These are phyloP conservation scores for Crassisporium funariophilum DNA, from an alignment of 768 basidiomycete species.

Conservation along the genomic window DNA sequence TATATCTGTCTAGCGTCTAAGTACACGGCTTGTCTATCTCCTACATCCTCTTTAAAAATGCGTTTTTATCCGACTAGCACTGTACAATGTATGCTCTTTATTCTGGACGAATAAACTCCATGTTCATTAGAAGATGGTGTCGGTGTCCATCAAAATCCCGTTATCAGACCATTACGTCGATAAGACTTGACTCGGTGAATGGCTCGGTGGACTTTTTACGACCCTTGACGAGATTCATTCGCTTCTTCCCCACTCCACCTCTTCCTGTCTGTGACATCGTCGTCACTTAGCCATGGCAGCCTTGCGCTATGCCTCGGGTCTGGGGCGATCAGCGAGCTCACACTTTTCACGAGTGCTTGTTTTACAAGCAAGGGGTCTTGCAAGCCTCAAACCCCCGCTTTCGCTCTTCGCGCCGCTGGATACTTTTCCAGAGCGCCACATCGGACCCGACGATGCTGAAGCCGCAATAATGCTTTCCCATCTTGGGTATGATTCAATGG, in stretches of 20 bases:
- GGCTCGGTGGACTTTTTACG: conserved; percentile 48
- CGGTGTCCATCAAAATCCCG: conserved; percentile 13
- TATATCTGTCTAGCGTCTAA: conserved; percentile 22
- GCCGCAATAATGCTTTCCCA: conserved; percentile 77
- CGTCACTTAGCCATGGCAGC: conserved; percentile 31
- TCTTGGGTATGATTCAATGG: conserved; percentile 86
- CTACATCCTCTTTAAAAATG: conserved; percentile 15
- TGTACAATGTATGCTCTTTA: conserved; percentile 10
- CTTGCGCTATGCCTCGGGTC: conserved; percentile 29
- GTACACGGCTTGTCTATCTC: conserved; percentile 16
- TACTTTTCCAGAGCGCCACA: conserved; percentile 87
- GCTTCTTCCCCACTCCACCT: conserved; percentile 20
- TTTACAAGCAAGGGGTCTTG: conserved; percentile 46
- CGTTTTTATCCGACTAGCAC: conserved; percentile 2
- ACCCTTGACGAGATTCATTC: conserved; percentile 25
- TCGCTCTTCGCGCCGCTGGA: conserved; percentile 86
- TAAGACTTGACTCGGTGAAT: conserved; percentile 57
- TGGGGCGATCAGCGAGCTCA: conserved; percentile 26
- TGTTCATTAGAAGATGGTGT: conserved; percentile 11
- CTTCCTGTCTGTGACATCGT: conserved; percentile 13
- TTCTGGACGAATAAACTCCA: conserved; percentile 1
- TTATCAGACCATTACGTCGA: conserved; percentile 33
- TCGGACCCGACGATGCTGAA: conserved; percentile 89
- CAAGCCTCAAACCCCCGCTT: conserved; percentile 58
- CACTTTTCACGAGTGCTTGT: conserved; percentile 24